Conservation (phyloP, 2,329 filamentous ascomycete genomes). For the Aspergillus sp. region DNA sequence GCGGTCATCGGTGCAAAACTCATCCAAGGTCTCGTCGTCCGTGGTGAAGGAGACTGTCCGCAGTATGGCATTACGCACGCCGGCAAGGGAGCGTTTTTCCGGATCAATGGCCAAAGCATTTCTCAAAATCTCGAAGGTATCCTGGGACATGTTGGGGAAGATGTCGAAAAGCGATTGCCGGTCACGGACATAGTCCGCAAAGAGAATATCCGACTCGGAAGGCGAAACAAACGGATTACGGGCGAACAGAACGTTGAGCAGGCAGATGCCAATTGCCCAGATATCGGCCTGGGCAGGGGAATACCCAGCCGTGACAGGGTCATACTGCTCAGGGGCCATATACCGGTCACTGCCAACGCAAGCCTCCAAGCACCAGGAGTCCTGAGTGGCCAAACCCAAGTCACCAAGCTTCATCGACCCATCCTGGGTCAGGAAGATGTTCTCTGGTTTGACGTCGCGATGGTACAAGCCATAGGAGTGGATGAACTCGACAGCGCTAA, state of each 20-base stretch:
- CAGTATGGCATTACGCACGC: slow-evolving; percentile 66
- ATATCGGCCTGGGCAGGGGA: slow-evolving; percentile 88
- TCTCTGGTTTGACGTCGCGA: slow-evolving; percentile 98
- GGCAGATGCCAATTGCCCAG: slow-evolving; percentile 93
- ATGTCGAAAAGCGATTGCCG: slow-evolving; percentile 95
- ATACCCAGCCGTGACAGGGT: slow-evolving; percentile 78
- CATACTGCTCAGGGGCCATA: slow-evolving; percentile 98
- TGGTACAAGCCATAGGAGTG: slow-evolving; percentile 89
- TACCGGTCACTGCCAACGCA: slow-evolving; percentile 96
- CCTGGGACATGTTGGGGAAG: slow-evolving; percentile 96
- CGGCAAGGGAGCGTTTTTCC: slow-evolving; percentile 70
- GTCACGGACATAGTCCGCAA: slow-evolving; percentile 85
- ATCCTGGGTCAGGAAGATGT: slow-evolving; percentile 84
- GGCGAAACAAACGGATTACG: slow-evolving; percentile 92
- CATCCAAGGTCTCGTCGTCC: slow-evolving; percentile 80
- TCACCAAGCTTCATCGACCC: slow-evolving; percentile 94
- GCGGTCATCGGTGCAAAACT: slow-evolving; percentile 79
- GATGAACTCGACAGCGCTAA: slow-evolving; percentile 82
- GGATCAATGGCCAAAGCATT: slow-evolving; percentile 89
- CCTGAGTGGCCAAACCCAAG: slow-evolving; percentile 84
- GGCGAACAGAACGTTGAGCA: slow-evolving; percentile 93
- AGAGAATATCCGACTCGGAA: slow-evolving; percentile 81
- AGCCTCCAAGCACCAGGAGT: slow-evolving; percentile 82
- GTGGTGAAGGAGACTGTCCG: slow-evolving; percentile 87
- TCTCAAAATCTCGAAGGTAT: slow-evolving; percentile 88